A percentile compares a stretch with the other conserved stretches of the same genome.
These are phyloP conservation scores for Hymenoscyphus linearis DNA, from an alignment of 2,329 filamentous ascomycete species.

Conservation along the genomic window DNA sequence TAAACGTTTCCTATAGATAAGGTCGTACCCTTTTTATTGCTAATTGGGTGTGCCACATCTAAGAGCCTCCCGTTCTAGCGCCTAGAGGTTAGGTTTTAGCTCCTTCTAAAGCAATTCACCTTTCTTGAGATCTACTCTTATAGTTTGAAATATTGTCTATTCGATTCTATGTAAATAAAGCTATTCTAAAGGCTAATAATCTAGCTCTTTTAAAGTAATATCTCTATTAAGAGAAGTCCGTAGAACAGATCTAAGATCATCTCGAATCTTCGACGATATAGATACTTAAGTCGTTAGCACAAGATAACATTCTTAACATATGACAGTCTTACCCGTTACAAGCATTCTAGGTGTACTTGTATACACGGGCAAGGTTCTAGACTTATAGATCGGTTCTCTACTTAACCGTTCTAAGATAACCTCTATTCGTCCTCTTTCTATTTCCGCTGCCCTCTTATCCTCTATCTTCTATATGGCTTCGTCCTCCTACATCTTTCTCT, in stretches of 20 bases:
- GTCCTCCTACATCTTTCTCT: constrained; percentile 1
- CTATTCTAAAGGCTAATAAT: constrained; percentile 15
- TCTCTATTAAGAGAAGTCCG: constrained; percentile 12
- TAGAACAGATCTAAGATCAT: constrained; percentile 15
- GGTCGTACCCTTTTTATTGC: background rate
- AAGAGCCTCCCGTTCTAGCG: background rate
- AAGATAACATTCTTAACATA: constrained; percentile 1
- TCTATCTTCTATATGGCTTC: constrained; percentile 6
- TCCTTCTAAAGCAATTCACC: background rate
- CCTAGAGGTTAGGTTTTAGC: background rate
- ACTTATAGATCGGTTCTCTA: constrained; percentile 5
- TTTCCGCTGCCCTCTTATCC: constrained; percentile 9
- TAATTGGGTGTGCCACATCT: background rate
- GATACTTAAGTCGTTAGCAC: constrained; percentile 15
- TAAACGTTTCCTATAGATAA: background rate
- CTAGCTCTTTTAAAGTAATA: constrained; percentile 18
- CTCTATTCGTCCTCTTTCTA: constrained; percentile 12
- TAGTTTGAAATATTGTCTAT: background rate
- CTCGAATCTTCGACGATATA: constrained; percentile 13
- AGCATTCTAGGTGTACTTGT: constrained; percentile 17
- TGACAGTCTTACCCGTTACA: constrained; percentile 14
- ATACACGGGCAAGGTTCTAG: constrained; percentile 10
- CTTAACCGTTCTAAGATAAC: constrained; percentile 5
- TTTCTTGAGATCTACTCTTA: background rate
- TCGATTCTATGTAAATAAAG: background rate